Percentiles rank a stretch among this genome's conserved stretches.
Evolutionary conservation across 31 red algal species (phyloP).

Genomic region (Endocladia muricata): DNA sequence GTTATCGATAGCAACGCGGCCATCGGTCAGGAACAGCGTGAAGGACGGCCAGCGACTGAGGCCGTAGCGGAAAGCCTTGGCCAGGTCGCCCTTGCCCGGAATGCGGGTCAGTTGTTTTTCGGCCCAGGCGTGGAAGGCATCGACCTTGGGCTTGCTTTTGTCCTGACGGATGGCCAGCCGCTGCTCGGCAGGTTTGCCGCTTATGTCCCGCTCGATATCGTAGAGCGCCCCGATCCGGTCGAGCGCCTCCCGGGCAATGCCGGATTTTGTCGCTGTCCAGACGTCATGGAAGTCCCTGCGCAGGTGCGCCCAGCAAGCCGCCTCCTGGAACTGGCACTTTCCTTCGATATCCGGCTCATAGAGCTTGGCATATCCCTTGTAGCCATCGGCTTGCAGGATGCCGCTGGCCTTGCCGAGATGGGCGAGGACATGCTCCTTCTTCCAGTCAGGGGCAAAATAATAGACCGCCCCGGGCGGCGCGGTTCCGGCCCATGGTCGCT

Average conservation of each 20-base stretch:
- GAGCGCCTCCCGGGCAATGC: neutral
- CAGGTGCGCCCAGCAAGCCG: neutral
- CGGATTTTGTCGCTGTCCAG: neutral
- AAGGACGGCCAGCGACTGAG: neutral
- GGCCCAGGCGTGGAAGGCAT: neutral
- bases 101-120: neutral
- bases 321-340: neutral
- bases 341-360: neutral
- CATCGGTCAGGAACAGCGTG: neutral
- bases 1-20: neutral
- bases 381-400: neutral
- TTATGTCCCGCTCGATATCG: neutral
- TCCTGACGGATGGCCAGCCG: neutral
- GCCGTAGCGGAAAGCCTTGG: neutral
- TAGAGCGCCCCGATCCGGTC: neutral
- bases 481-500: no score
- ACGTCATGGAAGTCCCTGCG: neutral
- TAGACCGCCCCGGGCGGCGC: no score
- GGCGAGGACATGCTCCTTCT: neutral
- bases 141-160: neutral
- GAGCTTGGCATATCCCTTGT: no score
- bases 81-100: neutral
- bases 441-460: no score
- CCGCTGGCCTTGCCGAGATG: neutral
- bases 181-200: neutral